Evolutionary conservation across 805 yeast species (phyloP).

Genomic region (Wickerhamomyces hampshirensis): DNA sequence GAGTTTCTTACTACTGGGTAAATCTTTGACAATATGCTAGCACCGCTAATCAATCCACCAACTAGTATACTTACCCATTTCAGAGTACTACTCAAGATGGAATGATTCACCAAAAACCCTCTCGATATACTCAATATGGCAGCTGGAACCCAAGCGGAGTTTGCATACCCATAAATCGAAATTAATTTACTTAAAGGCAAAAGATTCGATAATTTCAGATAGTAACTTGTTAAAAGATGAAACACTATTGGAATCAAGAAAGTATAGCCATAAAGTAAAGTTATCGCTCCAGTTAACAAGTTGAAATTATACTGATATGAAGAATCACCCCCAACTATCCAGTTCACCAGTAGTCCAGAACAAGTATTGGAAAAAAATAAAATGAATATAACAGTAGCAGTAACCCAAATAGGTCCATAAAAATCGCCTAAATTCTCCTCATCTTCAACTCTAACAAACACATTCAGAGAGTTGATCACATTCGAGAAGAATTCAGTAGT

Average conservation of each 20-base stretch:
- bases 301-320: slow-evolving; percentile 57
- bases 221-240: slow-evolving; percentile 47
- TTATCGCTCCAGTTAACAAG: slow-evolving; percentile 61
- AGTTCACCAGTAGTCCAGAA: slow-evolving; percentile 56
- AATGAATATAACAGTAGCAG: slow-evolving; percentile 71
- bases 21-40: slow-evolving; percentile 43
- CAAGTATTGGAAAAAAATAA: slow-evolving; percentile 74
- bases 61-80: slow-evolving; percentile 60
- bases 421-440: slow-evolving; percentile 55
- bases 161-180: slow-evolving; percentile 82
- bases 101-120: slow-evolving; percentile 44
- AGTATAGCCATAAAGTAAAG: slow-evolving; percentile 73
- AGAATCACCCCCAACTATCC: slow-evolving; percentile 35
- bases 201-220: slow-evolving; percentile 46
- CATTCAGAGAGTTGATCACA: slow-evolving; percentile 53
- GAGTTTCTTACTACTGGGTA: slow-evolving; percentile 35
- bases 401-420: slow-evolving; percentile 90
- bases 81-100: slow-evolving; percentile 39
- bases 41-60: slow-evolving; percentile 61
- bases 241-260: slow-evolving; percentile 55
- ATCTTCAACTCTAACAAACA: slow-evolving; percentile 36
- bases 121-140: slow-evolving; percentile 57
- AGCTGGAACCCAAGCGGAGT: slow-evolving; percentile 81
- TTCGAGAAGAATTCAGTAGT: slow-evolving; percentile 56
- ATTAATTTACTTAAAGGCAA: slow-evolving; percentile 54